A percentile compares a stretch with the other conserved stretches of the same genome.
These are phyloP conservation scores for Parmales sp. DNA, from an alignment of 108 stramenopile species.

Conservation along the genomic window DNA sequence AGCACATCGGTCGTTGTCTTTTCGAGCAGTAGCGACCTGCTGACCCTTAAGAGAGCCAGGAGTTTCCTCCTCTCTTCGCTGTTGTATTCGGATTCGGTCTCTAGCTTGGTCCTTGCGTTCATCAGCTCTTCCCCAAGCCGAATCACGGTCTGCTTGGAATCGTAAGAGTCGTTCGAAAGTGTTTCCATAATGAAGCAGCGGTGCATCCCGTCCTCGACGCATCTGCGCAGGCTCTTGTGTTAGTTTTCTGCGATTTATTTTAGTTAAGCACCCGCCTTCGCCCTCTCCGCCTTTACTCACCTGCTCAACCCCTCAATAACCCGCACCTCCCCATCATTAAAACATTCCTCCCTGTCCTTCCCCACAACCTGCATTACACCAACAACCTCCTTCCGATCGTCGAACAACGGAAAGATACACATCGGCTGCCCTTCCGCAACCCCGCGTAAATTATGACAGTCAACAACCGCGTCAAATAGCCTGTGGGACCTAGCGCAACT, in stretches of 20 bases:
- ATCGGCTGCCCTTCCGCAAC: neutral
- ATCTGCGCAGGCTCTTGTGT: neutral
- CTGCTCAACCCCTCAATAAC: neutral
- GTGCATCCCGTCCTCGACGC: neutral
- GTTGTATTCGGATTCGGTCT: neutral
- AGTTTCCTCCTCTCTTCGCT: neutral
- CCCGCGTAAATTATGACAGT: neutral
- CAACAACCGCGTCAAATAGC: neutral
- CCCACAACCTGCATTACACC: conserved; percentile 5
- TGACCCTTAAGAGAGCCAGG: neutral
- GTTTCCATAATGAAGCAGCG: neutral
- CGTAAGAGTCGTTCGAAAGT: neutral
- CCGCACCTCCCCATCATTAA: neutral
- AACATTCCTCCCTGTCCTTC: conserved; percentile 1
- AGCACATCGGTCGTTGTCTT: neutral
- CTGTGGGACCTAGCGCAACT: neutral
- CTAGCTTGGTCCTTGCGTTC: neutral
- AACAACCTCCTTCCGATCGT: neutral
- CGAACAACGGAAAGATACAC: neutral
- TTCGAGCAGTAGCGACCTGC: neutral
- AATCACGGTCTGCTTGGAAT: neutral
- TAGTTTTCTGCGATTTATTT: neutral
- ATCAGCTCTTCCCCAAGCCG: neutral
- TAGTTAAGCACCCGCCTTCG: neutral
- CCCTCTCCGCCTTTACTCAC: neutral